Evolutionary conservation across 139 green algal species (phyloP), one percentile per base, ranked within the genome.

Genomic region (Dunaliella sp.): DNA sequence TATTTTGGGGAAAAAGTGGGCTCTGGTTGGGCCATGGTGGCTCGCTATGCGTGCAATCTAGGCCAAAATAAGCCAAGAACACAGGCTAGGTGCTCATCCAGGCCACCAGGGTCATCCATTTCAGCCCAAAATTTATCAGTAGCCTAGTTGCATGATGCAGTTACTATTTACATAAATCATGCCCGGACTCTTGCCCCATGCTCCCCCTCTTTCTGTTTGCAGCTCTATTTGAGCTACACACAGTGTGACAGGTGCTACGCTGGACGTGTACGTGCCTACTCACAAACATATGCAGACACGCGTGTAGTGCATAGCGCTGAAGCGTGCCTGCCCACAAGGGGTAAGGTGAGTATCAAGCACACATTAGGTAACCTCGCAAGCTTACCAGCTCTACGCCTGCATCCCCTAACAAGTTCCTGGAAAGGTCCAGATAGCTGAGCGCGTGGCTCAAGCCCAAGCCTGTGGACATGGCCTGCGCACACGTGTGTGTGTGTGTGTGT

Each of bases 361-460:
- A 65, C 7, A 65, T 65, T 65, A 16, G 16, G 7, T 16, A 65
- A 16, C 7, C 7, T 79, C 73, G n/a, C 2, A 32, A 79, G 3
- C 73, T 79, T 7, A 37, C 65, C 38, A 84, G 22, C 28, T 38
- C 24, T 84, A n/a, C 59, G 35, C 35, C 82, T 3, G 78, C 59
- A 35, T 86, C 82, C 1, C 59, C 82, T 21, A 86, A n/a, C 33
- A 33, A 3, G 34, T 86, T 86, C 24, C 34, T 1, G 1, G 37
- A 38, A 25, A 86, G 59, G 82, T 86, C 82, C 31, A 86, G n/a
- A 35, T 80, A 65, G n/a, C 30, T 80, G n/a, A 86, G 58, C 16
- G 38, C 58, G 31, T 65, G 25, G 32, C 26, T 36, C 1, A n/a
- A 30, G 12, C 33, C 21, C 35, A 86, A 32, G 21, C 82, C 82